Percentiles rank a stretch among this genome's conserved stretches.
Evolutionary conservation across 371 early-diverging fungal species (phyloP).

Genomic region (Rhizopus delemar): DNA sequence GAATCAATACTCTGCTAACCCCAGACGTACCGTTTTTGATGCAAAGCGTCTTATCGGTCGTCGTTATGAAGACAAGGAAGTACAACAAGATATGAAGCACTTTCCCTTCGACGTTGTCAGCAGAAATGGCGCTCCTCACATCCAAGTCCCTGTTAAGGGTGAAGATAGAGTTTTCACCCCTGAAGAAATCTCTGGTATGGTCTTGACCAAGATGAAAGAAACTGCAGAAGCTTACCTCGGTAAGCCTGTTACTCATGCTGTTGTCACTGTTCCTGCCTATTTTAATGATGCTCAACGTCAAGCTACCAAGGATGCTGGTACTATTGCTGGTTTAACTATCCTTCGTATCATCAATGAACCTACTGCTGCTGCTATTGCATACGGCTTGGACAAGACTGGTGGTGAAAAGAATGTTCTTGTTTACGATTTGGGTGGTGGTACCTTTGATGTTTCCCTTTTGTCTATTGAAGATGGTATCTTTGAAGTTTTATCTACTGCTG

Average conservation of each 20-base stretch:
- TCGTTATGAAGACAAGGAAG: conserved; percentile 80
- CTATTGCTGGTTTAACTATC: conserved; percentile 76
- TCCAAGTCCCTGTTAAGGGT: conserved; percentile 84
- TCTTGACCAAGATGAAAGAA: conserved; percentile 96
- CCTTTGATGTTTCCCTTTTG: conserved; percentile 91
- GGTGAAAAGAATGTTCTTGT: conserved; percentile 80
- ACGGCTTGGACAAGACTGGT: conserved; percentile 76
- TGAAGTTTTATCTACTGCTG: conserved; percentile 84
- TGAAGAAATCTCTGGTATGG: conserved; percentile 96
- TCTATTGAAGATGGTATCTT: conserved; percentile 88
- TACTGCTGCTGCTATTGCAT: conserved; percentile 94
- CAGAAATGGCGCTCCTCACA: conserved; percentile 80
- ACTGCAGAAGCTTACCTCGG: conserved; percentile 96
- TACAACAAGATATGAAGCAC: conserved; percentile 86
- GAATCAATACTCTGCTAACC: conserved; percentile 82
- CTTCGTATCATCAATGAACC: conserved; percentile 92
- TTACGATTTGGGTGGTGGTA: conserved; percentile 96
- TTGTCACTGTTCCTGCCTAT: conserved; percentile 93
- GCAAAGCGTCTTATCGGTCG: conserved; percentile 95
- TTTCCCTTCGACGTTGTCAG: conserved; percentile 88
- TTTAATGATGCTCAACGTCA: conserved; percentile 86
- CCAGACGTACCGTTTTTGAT: conserved; percentile 89
- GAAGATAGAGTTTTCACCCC: conserved; percentile 92
- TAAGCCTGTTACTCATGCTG: conserved; percentile 78
- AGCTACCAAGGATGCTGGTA: conserved; percentile 83